These are phyloP conservation scores for Amaranthus hypochondriacus DNA, from an alignment of 148 eudicot genomes.

Conservation along the genomic window DNA sequence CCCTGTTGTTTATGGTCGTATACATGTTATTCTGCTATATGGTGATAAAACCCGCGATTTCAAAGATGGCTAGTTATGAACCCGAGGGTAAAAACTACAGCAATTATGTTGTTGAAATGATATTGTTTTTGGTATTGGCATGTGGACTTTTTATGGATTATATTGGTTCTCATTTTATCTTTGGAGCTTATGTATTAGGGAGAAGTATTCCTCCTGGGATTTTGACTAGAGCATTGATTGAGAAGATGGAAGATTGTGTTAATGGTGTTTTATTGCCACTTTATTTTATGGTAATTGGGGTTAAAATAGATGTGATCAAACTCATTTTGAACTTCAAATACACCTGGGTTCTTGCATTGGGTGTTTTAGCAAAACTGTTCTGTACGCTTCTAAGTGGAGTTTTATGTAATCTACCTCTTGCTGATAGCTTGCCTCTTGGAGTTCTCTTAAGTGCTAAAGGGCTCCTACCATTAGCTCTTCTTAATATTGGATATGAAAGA, in stretches of 20 bases:
- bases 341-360: constrained; percentile 3
- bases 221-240: constrained; percentile 31
- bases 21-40: constrained; percentile 19
- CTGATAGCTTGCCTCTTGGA: constrained; percentile 40
- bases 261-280: constrained; percentile 52
- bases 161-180: constrained; percentile 42
- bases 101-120: constrained; percentile 24
- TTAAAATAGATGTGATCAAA: constrained; percentile 10
- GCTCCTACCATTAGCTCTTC: constrained; percentile 38
- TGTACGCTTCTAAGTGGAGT: constrained; percentile 23
- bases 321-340: not conserved
- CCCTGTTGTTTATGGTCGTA: not conserved
- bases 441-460: constrained; percentile 49
- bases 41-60: constrained; percentile 32
- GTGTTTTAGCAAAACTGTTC: constrained; percentile 26
- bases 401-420: constrained; percentile 11
- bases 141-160: constrained; percentile 36
- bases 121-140: constrained; percentile 34
- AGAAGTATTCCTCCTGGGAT: constrained; percentile 44
- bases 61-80: constrained; percentile 19
- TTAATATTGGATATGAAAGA: constrained; percentile 36
- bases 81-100: constrained; percentile 36
- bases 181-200: constrained; percentile 55
- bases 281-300: constrained; percentile 37
- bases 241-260: constrained; percentile 59